Base-by-base conservation (phyloP, 2,329 filamentous ascomycete genomes). In the Colletotrichum filicis region DNA sequence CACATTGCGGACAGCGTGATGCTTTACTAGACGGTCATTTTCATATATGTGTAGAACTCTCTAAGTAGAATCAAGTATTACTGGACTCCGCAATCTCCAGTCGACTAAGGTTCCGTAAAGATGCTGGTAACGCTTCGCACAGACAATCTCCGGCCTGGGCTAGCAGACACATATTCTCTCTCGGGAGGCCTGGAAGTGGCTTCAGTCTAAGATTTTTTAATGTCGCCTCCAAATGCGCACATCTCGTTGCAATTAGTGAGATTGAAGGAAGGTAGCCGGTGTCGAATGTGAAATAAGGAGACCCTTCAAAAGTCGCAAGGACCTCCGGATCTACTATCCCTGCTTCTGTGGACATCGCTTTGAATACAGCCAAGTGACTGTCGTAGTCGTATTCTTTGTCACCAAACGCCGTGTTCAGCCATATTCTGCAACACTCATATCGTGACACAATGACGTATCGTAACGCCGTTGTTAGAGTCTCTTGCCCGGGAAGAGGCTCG, bases 221-320 rank as follows among this genome's bases (percentile, higher is more conserved):
- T 3, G 62, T 32, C 6, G 62, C 28, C 26, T 71, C 56, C 19
- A 71, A 22, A n/a, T 66, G 68, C 16, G 19, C n/a, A 26, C 68
- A 71, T 30, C 46, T 59, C 2, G 56, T 57, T 14, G 56, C 49
- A 16, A 32, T 32, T n/a, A 71, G 8, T 1, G 64, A 53, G 6
- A 67, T 71, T 9, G 61, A 49, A 1, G 68, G 68, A 9, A 71
- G 28, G 19, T 67, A 67, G 12, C 68, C 68, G 8, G n/a, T 30
- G 16, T 67, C 68, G 11, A 49, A 37, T 12, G 35, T 60, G 26
- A 66, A 66, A 0, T 32, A 37, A 1, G 62, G 61, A 12, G 63
- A 52, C 1, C 32, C 60, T 3, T 37, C 19, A 16, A 66, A 66
- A 0, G 37, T n/a, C 1, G 24, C 12, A 12, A 32, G 11, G 5